Conservation (phyloP, 2,329 filamentous ascomycete species). For the Harringtonia aguacate region DNA sequence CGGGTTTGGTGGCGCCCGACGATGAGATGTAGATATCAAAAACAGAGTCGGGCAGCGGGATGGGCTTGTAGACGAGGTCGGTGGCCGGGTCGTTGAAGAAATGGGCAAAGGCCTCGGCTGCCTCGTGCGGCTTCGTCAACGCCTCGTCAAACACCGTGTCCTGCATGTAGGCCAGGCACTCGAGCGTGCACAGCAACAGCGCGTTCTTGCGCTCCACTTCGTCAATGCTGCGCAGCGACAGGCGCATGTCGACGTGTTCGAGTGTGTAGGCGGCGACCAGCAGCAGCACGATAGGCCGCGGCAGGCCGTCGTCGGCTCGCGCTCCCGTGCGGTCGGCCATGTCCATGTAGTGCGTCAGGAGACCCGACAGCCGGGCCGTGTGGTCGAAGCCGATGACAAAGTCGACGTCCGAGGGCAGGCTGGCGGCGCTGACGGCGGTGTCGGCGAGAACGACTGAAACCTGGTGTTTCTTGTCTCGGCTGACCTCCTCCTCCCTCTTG, state of each 20-base stretch:
- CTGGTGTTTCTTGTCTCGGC: conserved; percentile 7
- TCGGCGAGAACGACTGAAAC: conserved; percentile 31
- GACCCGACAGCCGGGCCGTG: conserved; percentile 29
- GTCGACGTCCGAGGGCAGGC: conserved; percentile 31
- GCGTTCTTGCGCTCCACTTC: conserved; percentile 34
- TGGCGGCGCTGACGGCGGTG: conserved; percentile 24
- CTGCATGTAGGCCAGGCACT: conserved; percentile 30
- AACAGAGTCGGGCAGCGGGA: conserved; percentile 34
- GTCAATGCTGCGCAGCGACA: conserved; percentile 25
- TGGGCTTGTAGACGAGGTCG: conserved; percentile 35
- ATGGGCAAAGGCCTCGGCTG: conserved; percentile 35
- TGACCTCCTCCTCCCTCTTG: background rate
- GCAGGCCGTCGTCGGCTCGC: background rate
- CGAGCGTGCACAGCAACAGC: conserved; percentile 23
- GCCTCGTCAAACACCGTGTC: conserved; percentile 17
- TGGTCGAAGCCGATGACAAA: conserved; percentile 44
- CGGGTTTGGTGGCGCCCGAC: conserved; percentile 5
- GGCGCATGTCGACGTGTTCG: conserved; percentile 41
- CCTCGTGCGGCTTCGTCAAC: conserved; percentile 28
- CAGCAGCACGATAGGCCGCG: conserved; percentile 32
- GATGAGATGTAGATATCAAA: conserved; percentile 35
- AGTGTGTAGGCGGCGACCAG: conserved; percentile 41
- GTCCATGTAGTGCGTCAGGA: conserved; percentile 15
- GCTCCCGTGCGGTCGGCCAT: background rate
- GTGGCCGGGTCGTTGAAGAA: conserved; percentile 29